Conservation (phyloP, 345 rosid species). For the Turritis glabra region DNA sequence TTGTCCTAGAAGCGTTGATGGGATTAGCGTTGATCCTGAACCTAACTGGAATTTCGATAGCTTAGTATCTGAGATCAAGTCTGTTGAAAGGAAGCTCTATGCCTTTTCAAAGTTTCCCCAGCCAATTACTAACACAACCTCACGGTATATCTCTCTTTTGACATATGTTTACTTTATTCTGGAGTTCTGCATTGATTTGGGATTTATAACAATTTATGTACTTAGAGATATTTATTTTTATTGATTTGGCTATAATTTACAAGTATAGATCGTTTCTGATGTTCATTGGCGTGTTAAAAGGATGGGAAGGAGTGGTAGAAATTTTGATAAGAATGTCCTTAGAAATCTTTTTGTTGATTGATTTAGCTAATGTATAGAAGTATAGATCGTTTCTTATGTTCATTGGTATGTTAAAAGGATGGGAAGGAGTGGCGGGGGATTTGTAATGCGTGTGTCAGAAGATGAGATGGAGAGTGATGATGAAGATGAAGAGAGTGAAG, state of each 20-base stretch:
- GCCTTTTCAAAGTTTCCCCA: slow-evolving; percentile 42
- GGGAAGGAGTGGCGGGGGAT: slow-evolving; percentile 45
- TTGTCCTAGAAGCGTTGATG: slow-evolving; percentile 56
- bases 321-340: too few species aligned
- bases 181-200: not conserved
- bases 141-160: slow-evolving; percentile 41
- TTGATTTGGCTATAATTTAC: not conserved
- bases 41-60: slow-evolving; percentile 72
- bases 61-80: slow-evolving; percentile 59
- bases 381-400: not conserved
- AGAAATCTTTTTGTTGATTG: not conserved
- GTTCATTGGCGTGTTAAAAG: slow-evolving; percentile 31
- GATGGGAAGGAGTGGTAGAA: slow-evolving; percentile 34
- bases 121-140: slow-evolving; percentile 48
- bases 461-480: slow-evolving; percentile 54
- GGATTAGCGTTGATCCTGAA: slow-evolving; percentile 65
- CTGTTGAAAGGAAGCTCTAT: slow-evolving; percentile 65
- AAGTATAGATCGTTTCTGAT: not conserved
- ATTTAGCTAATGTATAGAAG: not conserved
- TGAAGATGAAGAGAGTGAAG: slow-evolving; percentile 38
- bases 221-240: not conserved
- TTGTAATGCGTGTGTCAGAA: slow-evolving; percentile 63
- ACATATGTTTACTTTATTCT: not conserved
- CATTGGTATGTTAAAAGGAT: slow-evolving; percentile 33
- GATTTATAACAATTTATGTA: not conserved